Percentiles rank a stretch among this genome's conserved stretches.
phyloP scores from a whole-genome alignment of 305 asterid genomes.

The Fraxinus greggii region DNA sequence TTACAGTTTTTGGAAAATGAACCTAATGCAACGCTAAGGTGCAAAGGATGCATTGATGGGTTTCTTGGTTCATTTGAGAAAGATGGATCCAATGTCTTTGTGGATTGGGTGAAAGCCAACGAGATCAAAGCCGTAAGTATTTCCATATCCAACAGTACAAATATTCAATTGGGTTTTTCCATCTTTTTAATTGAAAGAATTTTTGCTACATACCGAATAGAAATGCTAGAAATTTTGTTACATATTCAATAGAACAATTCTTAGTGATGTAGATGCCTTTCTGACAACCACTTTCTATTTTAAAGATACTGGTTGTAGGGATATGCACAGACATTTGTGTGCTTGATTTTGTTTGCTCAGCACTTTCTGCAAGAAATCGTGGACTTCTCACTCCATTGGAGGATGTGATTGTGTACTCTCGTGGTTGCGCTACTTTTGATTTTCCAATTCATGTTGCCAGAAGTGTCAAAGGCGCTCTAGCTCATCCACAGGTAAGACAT shows the following conservation, averaged over 20 bases:
- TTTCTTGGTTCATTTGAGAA: constrained; percentile 73
- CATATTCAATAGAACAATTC: neutral
- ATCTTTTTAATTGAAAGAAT: neutral
- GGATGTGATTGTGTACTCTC: constrained; percentile 76
- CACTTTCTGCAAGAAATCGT: constrained; percentile 74
- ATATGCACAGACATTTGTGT: constrained; percentile 91
- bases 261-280: neutral
- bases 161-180: neutral
- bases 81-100: constrained; percentile 80
- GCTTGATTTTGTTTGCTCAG: constrained; percentile 75
- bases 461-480: constrained; percentile 60
- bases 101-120: constrained; percentile 80
- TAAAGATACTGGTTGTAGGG: constrained; percentile 74
- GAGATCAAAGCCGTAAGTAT: constrained; percentile 63
- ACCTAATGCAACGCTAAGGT: constrained; percentile 62
- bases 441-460: constrained; percentile 60
- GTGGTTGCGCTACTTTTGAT: constrained; percentile 81
- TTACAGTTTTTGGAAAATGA: constrained; percentile 80
- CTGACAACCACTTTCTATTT: constrained; percentile 18
- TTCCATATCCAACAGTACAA: neutral
- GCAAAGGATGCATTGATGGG: constrained; percentile 87
- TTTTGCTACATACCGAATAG: neutral
- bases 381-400: constrained; percentile 58
- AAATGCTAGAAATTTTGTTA: neutral
- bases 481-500: constrained; percentile 83